These are phyloP conservation scores for Liquidambar formosana DNA, from an alignment of 164 flowering plant genomes.

Conservation along the genomic window DNA sequence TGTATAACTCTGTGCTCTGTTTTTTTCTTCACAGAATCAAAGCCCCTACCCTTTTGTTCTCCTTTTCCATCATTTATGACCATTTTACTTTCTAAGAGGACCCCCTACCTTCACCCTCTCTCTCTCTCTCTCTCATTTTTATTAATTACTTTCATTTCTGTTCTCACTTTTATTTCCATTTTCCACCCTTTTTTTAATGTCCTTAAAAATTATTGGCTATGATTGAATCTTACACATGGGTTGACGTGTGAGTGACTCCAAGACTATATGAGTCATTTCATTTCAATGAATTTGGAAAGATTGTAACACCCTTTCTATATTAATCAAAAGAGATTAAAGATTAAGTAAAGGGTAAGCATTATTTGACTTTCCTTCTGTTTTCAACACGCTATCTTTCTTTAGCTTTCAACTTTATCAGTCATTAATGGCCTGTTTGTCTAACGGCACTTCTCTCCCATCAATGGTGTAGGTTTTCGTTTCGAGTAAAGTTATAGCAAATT, in stretches of 20 bases:
- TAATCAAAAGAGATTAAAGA: too few relatives aligned
- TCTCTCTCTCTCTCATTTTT: neutral
- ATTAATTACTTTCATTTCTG: neutral
- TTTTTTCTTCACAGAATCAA: slow-evolving; percentile 10
- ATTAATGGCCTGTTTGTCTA: too few relatives aligned
- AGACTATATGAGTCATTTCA: neutral
- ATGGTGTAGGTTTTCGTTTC: too few relatives aligned
- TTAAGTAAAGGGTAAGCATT: too few relatives aligned
- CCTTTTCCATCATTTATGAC: neutral
- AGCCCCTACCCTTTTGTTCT: slow-evolving; percentile 5
- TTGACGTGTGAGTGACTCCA: neutral
- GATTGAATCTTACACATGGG: neutral
- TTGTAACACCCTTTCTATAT: too few relatives aligned
- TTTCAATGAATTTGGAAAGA: too few relatives aligned
- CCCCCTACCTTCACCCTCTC: neutral
- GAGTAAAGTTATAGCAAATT: too few relatives aligned
- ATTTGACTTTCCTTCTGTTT: too few relatives aligned
- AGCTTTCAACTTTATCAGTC: too few relatives aligned
- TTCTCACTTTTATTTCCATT: slow-evolving; percentile 10
- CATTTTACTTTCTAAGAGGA: neutral
- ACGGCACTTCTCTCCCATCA: too few relatives aligned
- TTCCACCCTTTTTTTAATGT: neutral
- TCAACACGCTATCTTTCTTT: too few relatives aligned
- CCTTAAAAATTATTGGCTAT: neutral
- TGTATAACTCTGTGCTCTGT: slow-evolving; percentile 11